These are phyloP conservation scores for Ochetophila trinervis DNA, from an alignment of 306 rosid species.

Conservation along the genomic window DNA sequence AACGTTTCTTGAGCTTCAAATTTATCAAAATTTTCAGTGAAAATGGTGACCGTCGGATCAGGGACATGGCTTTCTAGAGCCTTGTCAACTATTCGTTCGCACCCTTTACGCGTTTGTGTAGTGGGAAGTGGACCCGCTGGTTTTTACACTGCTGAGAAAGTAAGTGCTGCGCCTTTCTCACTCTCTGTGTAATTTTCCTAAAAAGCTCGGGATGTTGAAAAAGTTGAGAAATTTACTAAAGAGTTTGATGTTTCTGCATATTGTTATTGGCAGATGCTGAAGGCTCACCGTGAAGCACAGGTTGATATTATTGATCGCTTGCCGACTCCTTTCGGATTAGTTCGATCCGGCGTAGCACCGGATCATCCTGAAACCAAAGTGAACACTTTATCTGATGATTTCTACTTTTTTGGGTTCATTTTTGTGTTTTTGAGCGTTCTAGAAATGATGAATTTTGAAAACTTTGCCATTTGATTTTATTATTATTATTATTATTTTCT, in stretches of 20 bases:
- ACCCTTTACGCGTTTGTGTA: conserved; percentile 60
- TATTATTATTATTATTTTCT: no score
- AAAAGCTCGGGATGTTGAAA: not conserved
- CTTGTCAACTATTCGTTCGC: conserved; percentile 47
- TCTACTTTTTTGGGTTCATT: not conserved
- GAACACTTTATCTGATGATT: not conserved
- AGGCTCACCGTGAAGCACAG: conserved; percentile 56
- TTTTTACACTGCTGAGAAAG: conserved; percentile 89
- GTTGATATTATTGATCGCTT: conserved; percentile 85
- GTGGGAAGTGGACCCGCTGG: conserved; percentile 99
- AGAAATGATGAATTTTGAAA: not conserved
- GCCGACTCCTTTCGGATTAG: conserved; percentile 87
- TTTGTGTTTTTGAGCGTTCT: not conserved
- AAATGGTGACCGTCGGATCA: conserved; percentile 37
- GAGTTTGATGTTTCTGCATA: conserved; percentile 10
- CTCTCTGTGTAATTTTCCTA: not conserved
- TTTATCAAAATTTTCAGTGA: conserved; percentile 1
- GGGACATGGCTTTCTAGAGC: conserved; percentile 43
- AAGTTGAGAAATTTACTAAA: not conserved
- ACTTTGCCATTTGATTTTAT: no score
- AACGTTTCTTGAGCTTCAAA: no score
- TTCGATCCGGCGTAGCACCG: conserved; percentile 91
- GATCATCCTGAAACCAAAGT: conserved; percentile 99
- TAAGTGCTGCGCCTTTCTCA: not conserved
- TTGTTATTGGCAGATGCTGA: conserved; percentile 51